Base-by-base conservation (phyloP, 176 grass and related monocot genomes). In the Ensete ventricosum region DNA sequence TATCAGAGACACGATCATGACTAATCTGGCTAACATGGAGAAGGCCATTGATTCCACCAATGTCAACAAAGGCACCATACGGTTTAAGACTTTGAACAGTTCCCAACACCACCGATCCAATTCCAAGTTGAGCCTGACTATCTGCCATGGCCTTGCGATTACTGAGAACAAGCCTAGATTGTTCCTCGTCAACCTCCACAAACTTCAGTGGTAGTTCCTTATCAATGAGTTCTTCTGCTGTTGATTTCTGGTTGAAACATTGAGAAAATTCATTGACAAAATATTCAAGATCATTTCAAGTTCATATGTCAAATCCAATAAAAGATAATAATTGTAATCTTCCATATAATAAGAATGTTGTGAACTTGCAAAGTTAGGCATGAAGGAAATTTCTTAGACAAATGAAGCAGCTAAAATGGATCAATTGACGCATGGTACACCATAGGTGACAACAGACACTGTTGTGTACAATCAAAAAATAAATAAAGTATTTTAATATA, bases 11-110 rank as follows among this genome's bases (percentile, higher is more conserved):
- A 77, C 90, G 84, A 71, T 94, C 95, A 84, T 91, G 94, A 91
- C 94, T 98, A 75, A 98, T 98, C 78, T 98, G 94, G 85, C 94
- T 93, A 54, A 98, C 94, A 79, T 98, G 94, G 64, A 98, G 83
- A 84, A 98, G 90, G 29, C 94, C 94, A 82, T 93, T 98, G 77
- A 93, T 93, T 62, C 94, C 95, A 76, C 95, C 88, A 14, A 99
- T 99, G 34, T 99, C 90, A 69, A 99, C 87, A 69, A 99, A 94
- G 27, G 95, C 90, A 54, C 90, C 90, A 24, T 94, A 99, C 24
- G 95, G 95, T 80, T 99, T 99, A 55, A 99, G 79, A 78, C 86
- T 99, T 84, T 99, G 89, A 17, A 99, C 88, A 50, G 88, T 89
- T 82, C 95, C 95, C 73, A 94, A 78, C 23, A 99, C 90, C 72